Evolutionary conservation across 257 asterid species (phyloP), one percentile per base, ranked within the genome.

Genomic region (Ligustrum vulgare): DNA sequence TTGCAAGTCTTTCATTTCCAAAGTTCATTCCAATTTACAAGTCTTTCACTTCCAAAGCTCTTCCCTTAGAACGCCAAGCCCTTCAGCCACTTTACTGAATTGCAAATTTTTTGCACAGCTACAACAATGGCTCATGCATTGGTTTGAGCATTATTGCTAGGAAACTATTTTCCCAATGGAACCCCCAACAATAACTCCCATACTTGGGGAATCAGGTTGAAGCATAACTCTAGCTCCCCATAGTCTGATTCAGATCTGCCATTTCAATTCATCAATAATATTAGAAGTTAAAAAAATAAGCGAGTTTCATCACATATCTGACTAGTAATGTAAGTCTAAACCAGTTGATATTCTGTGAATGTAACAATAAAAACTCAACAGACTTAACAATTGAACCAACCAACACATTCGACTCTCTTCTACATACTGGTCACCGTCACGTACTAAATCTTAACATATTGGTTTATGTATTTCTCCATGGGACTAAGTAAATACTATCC

Each of bases 191-290:
- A 94, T 92, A 32, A 94, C 99, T 35, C 99, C 99, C 1, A 96
- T 94, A 74, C 99, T 98, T 0, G 99, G 98, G 0, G 97, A 86
- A 45, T 97, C 99, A 0, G 98, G 99, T 60, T 98, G 84, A 13
- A 94, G 96, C 99, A 94, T 94, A 82, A 94, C 99, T 80, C 49
- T 91, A n/a, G 99, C 99, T 98, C 99, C 34, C 98, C 99, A 70
- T 89, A 94, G 74, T 87, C 87, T 64, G 92, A 96, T 34, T 91
- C 97, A 0, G 88, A 73, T 83, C 97, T 93, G 91, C 77, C 79
- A 73, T 43, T 37, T 12, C 7, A 70, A 31, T 45, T 58, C 15
- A 71, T 12, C 45, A 16, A 13, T 36, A 67, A n/a, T 51, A 37
- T 67, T 39, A 10, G 20, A 49, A 73, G 62, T 70, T 10, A 63